Evolutionary conservation across 208 protist genomes (phyloP), one percentile per base, ranked within the genome.

Genomic region (Crithidia acanthocephali): DNA sequence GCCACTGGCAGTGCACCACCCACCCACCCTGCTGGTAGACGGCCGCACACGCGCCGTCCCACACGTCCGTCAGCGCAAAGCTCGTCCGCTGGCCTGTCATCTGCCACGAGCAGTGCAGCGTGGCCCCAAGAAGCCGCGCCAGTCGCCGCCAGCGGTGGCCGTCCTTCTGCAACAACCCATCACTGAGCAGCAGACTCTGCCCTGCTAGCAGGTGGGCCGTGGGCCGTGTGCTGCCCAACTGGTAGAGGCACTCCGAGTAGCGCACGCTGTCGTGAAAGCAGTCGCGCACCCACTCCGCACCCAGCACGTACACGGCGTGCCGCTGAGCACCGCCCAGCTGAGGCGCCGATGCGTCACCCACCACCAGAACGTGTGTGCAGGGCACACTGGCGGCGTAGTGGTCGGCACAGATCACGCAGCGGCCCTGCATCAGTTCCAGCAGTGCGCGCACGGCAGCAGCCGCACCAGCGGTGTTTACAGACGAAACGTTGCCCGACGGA

Each of bases 381-480:
- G n/a, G 35, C 44, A 47, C 52, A 6, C 10, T 8, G 0, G 11
- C 18, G 1, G 32, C 13, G 61, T 44, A 44, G 30, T 20, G 20
- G 5, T 25, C 13, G 3, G 23, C 44, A 3, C 87, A 78, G 0
- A 87, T 62, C 30, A 72, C 86, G 9, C 83, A 95, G 35, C 87
- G 84, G 50, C 90, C 92, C 22, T 95, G 78, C 75, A 92, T 88
- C 40, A 95, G 62, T 68, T 81, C 77, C 35, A 86, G 71, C 25
- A 95, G 56, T 23, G 75, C 45, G 27, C 90, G n/a, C n/a, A n/a
- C n/a, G n/a, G n/a, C n/a, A n/a, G n/a, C n/a, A n/a, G n/a, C n/a
- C n/a, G n/a, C n/a, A n/a, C n/a, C n/a, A n/a, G n/a, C n/a, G n/a
- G n/a, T n/a, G n/a, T n/a, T n/a, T n/a, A n/a, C n/a, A n/a, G 2